Evolutionary conservation across 2,329 filamentous ascomycete genomes (phyloP).

Genomic region (Macrophomina phaseolina): DNA sequence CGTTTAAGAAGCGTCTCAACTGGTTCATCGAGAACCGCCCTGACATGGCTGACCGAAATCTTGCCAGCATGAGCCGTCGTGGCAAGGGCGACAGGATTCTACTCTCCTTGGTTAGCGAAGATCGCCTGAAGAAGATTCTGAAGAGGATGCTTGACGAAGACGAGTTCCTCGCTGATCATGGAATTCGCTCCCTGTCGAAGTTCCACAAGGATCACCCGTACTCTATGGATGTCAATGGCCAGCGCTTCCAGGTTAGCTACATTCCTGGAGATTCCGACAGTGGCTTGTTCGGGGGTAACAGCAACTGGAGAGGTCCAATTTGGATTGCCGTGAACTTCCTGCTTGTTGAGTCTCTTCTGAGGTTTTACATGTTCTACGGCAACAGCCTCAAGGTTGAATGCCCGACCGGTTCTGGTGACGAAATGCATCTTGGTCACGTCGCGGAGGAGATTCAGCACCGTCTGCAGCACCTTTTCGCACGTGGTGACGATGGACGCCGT

Average conservation of each 20-base stretch:
- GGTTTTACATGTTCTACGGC: slow-evolving; percentile 96
- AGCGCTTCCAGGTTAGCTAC: slow-evolving; percentile 85
- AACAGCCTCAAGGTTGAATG: slow-evolving; percentile 89
- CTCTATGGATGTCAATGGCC: slow-evolving; percentile 94
- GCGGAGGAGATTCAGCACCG: slow-evolving; percentile 95
- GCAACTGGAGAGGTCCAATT: slow-evolving; percentile 93
- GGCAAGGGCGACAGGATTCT: slow-evolving; percentile 90
- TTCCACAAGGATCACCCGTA: slow-evolving; percentile 88
- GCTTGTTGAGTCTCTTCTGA: slow-evolving; percentile 89
- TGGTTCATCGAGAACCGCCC: slow-evolving; percentile 92
- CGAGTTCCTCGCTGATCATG: slow-evolving; percentile 89
- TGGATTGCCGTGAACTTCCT: slow-evolving; percentile 98
- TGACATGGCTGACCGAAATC: slow-evolving; percentile 89
- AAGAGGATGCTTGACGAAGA: slow-evolving; percentile 91
- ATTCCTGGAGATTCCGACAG: slow-evolving; percentile 96
- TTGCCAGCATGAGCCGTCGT: slow-evolving; percentile 88
- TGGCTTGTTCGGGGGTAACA: slow-evolving; percentile 93
- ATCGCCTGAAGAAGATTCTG: slow-evolving; percentile 87
- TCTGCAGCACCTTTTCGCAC: slow-evolving; percentile 87
- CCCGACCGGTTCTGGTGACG: slow-evolving; percentile 88
- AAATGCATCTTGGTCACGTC: slow-evolving; percentile 94
- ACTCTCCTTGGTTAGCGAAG: slow-evolving; percentile 88
- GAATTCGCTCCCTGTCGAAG: slow-evolving; percentile 90
- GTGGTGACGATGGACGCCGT: slow-evolving; percentile 82
- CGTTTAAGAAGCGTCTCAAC: slow-evolving; percentile 89